Evolutionary conservation across 106 monocot genomes (phyloP).

Genomic region (Gastrodia elata): DNA sequence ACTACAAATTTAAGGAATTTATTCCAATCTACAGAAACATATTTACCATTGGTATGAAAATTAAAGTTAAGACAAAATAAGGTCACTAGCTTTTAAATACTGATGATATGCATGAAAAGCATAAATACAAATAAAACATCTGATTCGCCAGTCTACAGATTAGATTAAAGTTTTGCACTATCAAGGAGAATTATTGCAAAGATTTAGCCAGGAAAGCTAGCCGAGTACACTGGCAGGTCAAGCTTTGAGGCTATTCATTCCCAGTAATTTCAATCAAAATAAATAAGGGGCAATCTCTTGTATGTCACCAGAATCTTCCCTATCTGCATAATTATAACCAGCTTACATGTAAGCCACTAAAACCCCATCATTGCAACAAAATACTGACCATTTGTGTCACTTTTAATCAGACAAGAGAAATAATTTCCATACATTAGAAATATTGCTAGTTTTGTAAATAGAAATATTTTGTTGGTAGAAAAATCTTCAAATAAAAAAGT

Average conservation of each 20-base stretch:
- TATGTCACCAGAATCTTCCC: no score
- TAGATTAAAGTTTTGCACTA: background rate
- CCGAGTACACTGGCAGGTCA: background rate
- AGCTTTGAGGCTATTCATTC: background rate
- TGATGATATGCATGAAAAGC: no score
- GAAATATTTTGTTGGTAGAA: no score
- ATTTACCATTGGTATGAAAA: background rate
- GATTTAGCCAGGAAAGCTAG: background rate
- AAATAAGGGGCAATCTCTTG: no score
- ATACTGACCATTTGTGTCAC: no score
- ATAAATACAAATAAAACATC: background rate
- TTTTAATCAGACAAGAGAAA: no score
- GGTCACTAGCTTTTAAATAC: background rate
- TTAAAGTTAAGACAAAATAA: background rate
- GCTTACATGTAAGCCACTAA: no score
- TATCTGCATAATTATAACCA: no score
- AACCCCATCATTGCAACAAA: no score
- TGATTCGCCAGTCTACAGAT: background rate
- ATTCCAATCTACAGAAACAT: background rate
- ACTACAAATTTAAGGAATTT: background rate
- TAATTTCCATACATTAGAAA: no score
- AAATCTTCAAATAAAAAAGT: no score
- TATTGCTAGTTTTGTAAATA: no score
- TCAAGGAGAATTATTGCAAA: background rate
- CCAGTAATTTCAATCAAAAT: background rate